A percentile compares a stretch with the other conserved stretches of the same genome.
Conservation (phyloP, 106 monocot genomes). For the Hemerocallis citrina region DNA sequence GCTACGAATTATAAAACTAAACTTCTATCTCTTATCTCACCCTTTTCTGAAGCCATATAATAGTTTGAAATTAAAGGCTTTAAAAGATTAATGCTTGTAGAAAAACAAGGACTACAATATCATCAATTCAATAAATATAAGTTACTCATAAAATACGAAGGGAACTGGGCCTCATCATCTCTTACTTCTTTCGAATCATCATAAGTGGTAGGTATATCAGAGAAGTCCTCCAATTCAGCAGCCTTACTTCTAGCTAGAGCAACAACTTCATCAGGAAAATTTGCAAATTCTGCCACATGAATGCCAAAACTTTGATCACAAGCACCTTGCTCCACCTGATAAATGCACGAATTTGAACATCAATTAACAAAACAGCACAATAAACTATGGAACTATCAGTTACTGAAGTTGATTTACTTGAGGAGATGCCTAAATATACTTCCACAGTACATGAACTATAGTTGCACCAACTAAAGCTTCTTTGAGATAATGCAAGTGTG, state of each 20-base stretch:
- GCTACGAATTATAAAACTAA: too few relatives aligned
- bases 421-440: not conserved
- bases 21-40: too few relatives aligned
- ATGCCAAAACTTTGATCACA: slow-evolving; percentile 99
- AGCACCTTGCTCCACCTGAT: slow-evolving; percentile 84
- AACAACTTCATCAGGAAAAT: slow-evolving; percentile 86
- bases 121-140: too few relatives aligned
- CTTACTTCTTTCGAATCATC: slow-evolving; percentile 26
- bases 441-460: not conserved
- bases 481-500: not conserved
- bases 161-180: not conserved
- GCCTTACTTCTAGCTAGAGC: slow-evolving; percentile 86
- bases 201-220: slow-evolving; percentile 13
- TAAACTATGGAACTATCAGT: not conserved
- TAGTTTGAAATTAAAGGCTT: too few relatives aligned
- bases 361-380: not conserved
- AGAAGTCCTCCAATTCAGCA: slow-evolving; percentile 83
- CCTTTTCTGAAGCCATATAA: too few relatives aligned
- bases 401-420: not conserved
- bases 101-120: too few relatives aligned
- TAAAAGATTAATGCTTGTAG: too few relatives aligned
- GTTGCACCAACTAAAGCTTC: not conserved
- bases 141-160: not conserved
- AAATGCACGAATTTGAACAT: not conserved
- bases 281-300: slow-evolving; percentile 97